Evolutionary conservation across 139 green algal genomes (phyloP).

Genomic region (Haematococcus lacustris): DNA sequence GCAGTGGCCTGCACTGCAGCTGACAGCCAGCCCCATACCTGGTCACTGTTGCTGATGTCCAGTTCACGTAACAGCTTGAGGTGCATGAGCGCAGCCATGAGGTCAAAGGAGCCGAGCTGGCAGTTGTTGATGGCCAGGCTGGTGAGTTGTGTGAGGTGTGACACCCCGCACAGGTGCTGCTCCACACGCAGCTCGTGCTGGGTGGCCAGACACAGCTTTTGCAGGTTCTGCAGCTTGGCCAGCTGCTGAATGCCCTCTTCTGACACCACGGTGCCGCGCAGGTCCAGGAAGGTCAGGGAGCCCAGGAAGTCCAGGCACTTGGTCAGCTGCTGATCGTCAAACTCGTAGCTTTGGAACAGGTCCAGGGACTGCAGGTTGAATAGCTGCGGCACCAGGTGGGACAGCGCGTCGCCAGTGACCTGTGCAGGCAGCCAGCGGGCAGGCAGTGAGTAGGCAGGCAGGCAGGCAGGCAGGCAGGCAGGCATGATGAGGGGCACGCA

Average conservation of each 20-base stretch:
- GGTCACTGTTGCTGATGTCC: constrained; percentile 25
- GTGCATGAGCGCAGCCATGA: constrained; percentile 7
- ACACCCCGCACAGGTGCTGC: constrained; percentile 4
- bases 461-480: no score
- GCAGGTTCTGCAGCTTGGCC: constrained; percentile 16
- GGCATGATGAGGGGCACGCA: no score
- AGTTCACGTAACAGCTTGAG: constrained; percentile 19
- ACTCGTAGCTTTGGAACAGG: constrained; percentile 23
- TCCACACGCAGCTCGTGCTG: constrained; percentile 4
- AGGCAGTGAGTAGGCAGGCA: no score
- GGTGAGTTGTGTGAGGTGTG: constrained; percentile 15
- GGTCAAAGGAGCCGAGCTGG: constrained; percentile 9
- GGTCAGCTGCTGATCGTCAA: constrained; percentile 24
- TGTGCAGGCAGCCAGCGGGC: no score
- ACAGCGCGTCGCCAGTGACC: constrained; percentile 8
- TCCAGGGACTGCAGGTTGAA: constrained; percentile 25
- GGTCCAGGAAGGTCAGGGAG: constrained; percentile 20
- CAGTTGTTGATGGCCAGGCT: constrained; percentile 21
- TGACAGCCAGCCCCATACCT: no score
- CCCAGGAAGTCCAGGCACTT: constrained; percentile 19
- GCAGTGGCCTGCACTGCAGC: no score
- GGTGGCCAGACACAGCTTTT: constrained; percentile 29
- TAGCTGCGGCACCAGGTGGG: constrained; percentile 12
- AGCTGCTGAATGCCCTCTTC: constrained; percentile 24
- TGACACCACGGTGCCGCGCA: constrained; percentile 9